phyloP scores from a whole-genome alignment of 345 rosid species.

The Heritiera littoralis region DNA sequence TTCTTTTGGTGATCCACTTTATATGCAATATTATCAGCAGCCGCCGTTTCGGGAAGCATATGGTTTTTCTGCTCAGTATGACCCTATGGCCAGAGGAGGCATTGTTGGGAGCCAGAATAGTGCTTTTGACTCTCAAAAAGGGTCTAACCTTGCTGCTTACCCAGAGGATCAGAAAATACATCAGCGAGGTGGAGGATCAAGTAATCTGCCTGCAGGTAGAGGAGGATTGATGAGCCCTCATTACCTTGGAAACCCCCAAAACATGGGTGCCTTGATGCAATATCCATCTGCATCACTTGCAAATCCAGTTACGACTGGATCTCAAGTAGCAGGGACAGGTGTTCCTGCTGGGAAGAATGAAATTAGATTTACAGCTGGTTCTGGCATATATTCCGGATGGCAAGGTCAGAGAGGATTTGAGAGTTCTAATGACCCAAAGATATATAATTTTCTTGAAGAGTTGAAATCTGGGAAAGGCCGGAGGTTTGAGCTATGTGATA shows the following conservation, averaged over 20 bases:
- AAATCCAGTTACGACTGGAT: slow-evolving; percentile 39
- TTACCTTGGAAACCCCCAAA: slow-evolving; percentile 39
- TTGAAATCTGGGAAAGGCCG: slow-evolving; percentile 63
- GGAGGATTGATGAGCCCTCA: slow-evolving; percentile 36
- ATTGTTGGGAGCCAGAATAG: slow-evolving; percentile 36
- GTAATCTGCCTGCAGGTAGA: slow-evolving; percentile 33
- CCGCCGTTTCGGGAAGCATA: slow-evolving; percentile 40
- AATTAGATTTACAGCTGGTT: slow-evolving; percentile 31
- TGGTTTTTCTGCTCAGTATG: slow-evolving; percentile 39
- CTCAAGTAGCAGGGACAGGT: slow-evolving; percentile 26
- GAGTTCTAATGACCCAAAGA: slow-evolving; percentile 38
- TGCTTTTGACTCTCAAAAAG: slow-evolving; percentile 38
- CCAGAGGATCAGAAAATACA: slow-evolving; percentile 38
- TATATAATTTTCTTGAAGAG: slow-evolving; percentile 59
- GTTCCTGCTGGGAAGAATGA: slow-evolving; percentile 37
- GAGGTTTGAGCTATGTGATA: slow-evolving; percentile 63
- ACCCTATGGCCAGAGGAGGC: slow-evolving; percentile 33
- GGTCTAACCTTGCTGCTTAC: slow-evolving; percentile 26
- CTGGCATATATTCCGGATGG: slow-evolving; percentile 48
- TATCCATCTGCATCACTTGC: slow-evolving; percentile 43
- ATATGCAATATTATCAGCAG: slow-evolving; percentile 55
- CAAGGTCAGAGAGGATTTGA: slow-evolving; percentile 47
- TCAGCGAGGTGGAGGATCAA: slow-evolving; percentile 33
- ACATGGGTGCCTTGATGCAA: slow-evolving; percentile 48
- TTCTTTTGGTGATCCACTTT: slow-evolving; percentile 41